Base-by-base conservation (phyloP, 441 rosid species). In the Theobroma grandiflorum region DNA sequence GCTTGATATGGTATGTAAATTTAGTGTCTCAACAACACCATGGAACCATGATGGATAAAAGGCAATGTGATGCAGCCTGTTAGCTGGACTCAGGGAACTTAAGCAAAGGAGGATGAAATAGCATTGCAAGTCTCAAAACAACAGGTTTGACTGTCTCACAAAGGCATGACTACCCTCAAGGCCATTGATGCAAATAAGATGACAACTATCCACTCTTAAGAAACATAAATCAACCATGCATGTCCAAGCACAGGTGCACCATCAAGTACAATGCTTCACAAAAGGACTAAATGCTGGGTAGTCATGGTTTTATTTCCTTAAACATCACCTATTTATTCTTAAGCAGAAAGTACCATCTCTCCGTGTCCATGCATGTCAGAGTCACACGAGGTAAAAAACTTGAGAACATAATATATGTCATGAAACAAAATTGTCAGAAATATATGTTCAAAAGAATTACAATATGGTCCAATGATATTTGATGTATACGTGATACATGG, bases 221-320 rank as follows among this genome's bases (percentile, higher is more conserved):
- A 26, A 50, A 18, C 15, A 12, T 50, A 16, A 31, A 50, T 35
- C 75, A 4, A 3, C 42, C 33, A 15, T 33, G 45, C 5, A 35
- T 33, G 40, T 70, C 33, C 20, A 47, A 47, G 75, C 43, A 50
- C 4, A 72, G 18, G 20, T 7, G 15, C 62, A 16, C 4, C 26
- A 52, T 9, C 75, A 52, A 72, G 33, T 72, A 52, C 4, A 72
- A 71, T 71, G 16, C 75, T 71, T 52, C 47, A 52, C 16, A 72
- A 52, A 72, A 52, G 52, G 26, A 42, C 74, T 70, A 49, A 31
- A 49, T 49, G 74, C 58, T 31, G 55, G 47, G 62, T 70, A 35
- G 16, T 52, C 74, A 45, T 31, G 6, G 74, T 49, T 70, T 31
- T 70, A 70, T 70, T 70, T 49, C 62, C 62, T 71, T 50, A 18